Evolutionary conservation across 2,329 filamentous ascomycete genomes (phyloP).

Genomic region (Claviceps arundinis): DNA sequence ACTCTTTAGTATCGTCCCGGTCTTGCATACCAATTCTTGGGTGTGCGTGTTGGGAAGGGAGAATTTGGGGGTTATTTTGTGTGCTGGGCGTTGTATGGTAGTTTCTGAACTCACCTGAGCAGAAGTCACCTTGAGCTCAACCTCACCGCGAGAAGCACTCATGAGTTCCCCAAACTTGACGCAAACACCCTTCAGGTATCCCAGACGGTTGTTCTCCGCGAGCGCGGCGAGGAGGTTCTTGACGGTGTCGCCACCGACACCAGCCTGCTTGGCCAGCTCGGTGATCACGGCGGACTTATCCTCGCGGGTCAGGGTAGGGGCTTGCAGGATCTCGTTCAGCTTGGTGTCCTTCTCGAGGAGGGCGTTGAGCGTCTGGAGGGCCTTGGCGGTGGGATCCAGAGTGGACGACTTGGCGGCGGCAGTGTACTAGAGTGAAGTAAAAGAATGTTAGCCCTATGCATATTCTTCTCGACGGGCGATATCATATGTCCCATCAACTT

Average conservation of each 20-base stretch:
- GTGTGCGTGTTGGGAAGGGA: no score
- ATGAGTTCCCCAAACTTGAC: constrained; percentile 83
- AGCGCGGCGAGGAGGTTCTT: constrained; percentile 89
- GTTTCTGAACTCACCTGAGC: constrained; percentile 55
- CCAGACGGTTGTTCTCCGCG: constrained; percentile 92
- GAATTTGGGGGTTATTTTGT: no score
- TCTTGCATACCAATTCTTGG: no score
- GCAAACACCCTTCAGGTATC: constrained; percentile 66
- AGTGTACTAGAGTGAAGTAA: constrained; percentile 59
- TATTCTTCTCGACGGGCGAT: neutral
- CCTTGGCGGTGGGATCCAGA: constrained; percentile 75
- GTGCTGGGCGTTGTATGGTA: neutral
- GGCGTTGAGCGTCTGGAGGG: constrained; percentile 55
- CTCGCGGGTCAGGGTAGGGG: constrained; percentile 61
- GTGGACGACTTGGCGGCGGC: constrained; percentile 77
- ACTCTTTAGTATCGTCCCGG: neutral
- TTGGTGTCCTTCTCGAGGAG: constrained; percentile 74
- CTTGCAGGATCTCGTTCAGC: constrained; percentile 59
- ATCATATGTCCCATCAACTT: neutral
- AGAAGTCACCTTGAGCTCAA: constrained; percentile 84
- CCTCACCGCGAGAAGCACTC: constrained; percentile 78
- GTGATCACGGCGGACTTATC: constrained; percentile 81
- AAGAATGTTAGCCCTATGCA: neutral
- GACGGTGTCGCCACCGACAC: constrained; percentile 64
- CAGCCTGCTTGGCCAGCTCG: constrained; percentile 77